phyloP scores from a whole-genome alignment of 805 yeast genomes.

The Suhomyces sp. region DNA sequence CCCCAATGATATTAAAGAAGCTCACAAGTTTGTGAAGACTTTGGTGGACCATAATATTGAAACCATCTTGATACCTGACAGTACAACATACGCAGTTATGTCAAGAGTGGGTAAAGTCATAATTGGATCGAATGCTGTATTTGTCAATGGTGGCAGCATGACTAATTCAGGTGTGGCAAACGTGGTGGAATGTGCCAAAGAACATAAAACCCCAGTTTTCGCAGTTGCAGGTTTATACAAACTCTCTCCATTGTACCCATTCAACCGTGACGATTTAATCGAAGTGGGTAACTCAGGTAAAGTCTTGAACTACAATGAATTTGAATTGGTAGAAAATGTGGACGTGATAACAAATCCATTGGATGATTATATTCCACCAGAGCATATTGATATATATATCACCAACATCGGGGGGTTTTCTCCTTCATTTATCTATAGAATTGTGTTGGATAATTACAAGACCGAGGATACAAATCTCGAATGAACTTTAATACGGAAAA shows the following conservation, averaged over 20 bases:
- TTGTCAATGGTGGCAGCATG: slow-evolving; percentile 94
- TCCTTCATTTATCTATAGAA: slow-evolving; percentile 92
- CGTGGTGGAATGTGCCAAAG: slow-evolving; percentile 94
- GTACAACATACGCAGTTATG: slow-evolving; percentile 93
- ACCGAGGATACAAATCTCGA: slow-evolving; percentile 73
- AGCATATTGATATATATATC: slow-evolving; percentile 87
- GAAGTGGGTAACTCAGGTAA: slow-evolving; percentile 95
- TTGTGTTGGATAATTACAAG: slow-evolving; percentile 91
- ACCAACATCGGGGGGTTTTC: slow-evolving; percentile 96
- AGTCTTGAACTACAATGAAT: slow-evolving; percentile 74
- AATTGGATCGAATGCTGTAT: slow-evolving; percentile 87
- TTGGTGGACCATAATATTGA: slow-evolving; percentile 85
- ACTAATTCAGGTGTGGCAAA: slow-evolving; percentile 88
- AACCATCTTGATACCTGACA: slow-evolving; percentile 88
- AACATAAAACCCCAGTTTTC: slow-evolving; percentile 93
- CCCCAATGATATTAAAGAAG: slow-evolving; percentile 79
- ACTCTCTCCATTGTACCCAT: slow-evolving; percentile 89
- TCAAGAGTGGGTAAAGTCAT: slow-evolving; percentile 95
- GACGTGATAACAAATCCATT: slow-evolving; percentile 81
- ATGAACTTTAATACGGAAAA: too few species aligned
- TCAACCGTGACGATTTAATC: slow-evolving; percentile 75
- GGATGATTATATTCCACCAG: slow-evolving; percentile 90
- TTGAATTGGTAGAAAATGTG: slow-evolving; percentile 65
- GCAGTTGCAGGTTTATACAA: slow-evolving; percentile 94
- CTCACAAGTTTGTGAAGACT: slow-evolving; percentile 77